A percentile compares a stretch with the other conserved stretches of the same genome.
These are phyloP conservation scores for Yamadazyma paraphyllophila DNA, from an alignment of 805 yeast species.

Conservation along the genomic window DNA sequence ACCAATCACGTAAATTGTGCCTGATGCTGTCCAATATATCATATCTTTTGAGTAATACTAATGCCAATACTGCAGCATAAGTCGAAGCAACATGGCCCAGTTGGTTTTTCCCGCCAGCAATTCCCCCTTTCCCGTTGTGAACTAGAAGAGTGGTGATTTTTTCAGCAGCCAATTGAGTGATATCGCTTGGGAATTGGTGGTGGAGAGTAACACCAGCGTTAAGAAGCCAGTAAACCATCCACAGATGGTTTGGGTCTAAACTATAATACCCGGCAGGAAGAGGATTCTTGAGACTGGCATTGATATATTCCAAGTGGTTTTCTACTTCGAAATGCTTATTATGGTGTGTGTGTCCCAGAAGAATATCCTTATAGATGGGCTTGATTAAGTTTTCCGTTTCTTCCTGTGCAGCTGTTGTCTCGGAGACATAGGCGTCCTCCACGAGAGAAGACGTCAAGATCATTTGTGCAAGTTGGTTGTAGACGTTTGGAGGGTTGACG, in stretches of 20 bases:
- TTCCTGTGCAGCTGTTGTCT: constrained; percentile 38
- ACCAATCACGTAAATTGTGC: constrained; percentile 56
- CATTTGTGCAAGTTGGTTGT: constrained; percentile 13
- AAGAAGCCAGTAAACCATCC: constrained; percentile 84
- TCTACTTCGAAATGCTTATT: constrained; percentile 19
- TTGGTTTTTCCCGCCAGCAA: constrained; percentile 85
- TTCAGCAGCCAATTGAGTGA: constrained; percentile 4
- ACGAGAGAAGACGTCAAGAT: constrained; percentile 15
- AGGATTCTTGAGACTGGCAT: constrained; percentile 29
- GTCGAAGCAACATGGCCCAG: constrained; percentile 81
- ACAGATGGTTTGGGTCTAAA: constrained; percentile 87
- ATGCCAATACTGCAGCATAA: constrained; percentile 70
- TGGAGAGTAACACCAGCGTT: constrained; percentile 39
- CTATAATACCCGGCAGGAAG: constrained; percentile 52
- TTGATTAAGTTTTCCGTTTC: constrained; percentile 27
- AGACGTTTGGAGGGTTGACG: constrained; percentile 14
- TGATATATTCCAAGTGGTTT: constrained; percentile 45
- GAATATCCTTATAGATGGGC: constrained; percentile 25
- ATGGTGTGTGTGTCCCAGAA: constrained; percentile 11
- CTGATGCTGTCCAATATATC: constrained; percentile 30
- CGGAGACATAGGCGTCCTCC: constrained; percentile 28
- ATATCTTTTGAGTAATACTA: constrained; percentile 51
- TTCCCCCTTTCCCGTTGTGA: constrained; percentile 48
- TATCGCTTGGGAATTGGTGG: constrained; percentile 1
- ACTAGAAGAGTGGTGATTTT: constrained; percentile 28